phyloP scores from a whole-genome alignment of 208 protist genomes.

The Leishmania arabica region DNA sequence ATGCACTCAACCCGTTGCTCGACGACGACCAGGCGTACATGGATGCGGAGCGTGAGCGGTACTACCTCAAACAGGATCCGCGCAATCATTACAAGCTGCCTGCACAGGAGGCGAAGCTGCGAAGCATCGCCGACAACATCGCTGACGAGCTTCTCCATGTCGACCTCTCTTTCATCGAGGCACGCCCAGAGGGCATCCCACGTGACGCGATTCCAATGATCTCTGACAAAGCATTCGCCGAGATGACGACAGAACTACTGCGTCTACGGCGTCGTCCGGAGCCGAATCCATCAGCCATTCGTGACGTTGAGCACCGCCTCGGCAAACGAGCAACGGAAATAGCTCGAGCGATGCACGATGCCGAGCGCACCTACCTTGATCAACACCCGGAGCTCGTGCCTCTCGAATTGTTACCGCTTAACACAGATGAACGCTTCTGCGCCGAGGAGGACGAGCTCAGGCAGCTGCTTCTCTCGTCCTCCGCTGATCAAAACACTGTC shows the following conservation, averaged over 20 bases:
- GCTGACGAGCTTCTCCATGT: not conserved
- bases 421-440: slow-evolving; percentile 49
- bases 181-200: slow-evolving; percentile 45
- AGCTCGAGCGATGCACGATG: slow-evolving; percentile 49
- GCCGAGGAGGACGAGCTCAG: slow-evolving; percentile 48
- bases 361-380: slow-evolving; percentile 61
- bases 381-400: slow-evolving; percentile 40
- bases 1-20: slow-evolving; percentile 50
- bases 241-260: slow-evolving; percentile 27
- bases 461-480: slow-evolving; percentile 20
- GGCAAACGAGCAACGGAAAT: slow-evolving; percentile 43
- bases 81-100: slow-evolving; percentile 54
- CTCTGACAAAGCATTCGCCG: slow-evolving; percentile 31
- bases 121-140: slow-evolving; percentile 32
- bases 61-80: slow-evolving; percentile 53
- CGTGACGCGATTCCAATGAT: slow-evolving; percentile 37
- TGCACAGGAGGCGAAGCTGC: slow-evolving; percentile 43
- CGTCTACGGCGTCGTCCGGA: slow-evolving; percentile 18
- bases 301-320: slow-evolving; percentile 32
- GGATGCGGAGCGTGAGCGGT: slow-evolving; percentile 35
- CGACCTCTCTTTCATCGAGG: slow-evolving; percentile 45
- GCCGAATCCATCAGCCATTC: slow-evolving; percentile 23
- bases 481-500: slow-evolving; percentile 14
- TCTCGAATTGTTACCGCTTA: slow-evolving; percentile 52
- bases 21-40: slow-evolving; percentile 57